Conservation (phyloP, 225 moss, liverwort and hornwort genomes). For the Sphagnum tenellum region DNA sequence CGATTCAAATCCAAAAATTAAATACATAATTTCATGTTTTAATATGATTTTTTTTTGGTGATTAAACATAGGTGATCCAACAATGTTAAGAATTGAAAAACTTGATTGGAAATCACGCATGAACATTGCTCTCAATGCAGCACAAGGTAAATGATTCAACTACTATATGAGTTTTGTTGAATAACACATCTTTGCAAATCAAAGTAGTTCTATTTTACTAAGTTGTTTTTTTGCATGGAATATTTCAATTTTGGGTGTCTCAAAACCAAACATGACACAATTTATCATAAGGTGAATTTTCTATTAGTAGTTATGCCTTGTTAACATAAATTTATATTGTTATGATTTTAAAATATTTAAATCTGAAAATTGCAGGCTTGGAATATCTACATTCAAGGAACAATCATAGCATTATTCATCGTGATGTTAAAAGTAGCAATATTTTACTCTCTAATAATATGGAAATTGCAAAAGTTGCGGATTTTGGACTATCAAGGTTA, state of each 20-base stretch:
- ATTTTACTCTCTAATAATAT: constrained; percentile 43
- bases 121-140: constrained; percentile 12
- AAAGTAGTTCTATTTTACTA: background rate
- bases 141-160: constrained; percentile 14
- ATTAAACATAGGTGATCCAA: too few species aligned
- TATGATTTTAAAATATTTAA: background rate
- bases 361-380: constrained; percentile 17
- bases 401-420: constrained; percentile 39
- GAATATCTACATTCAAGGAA: constrained; percentile 39
- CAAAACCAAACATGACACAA: background rate
- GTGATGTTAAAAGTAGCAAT: constrained; percentile 67
- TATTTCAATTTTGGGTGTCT: background rate
- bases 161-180: background rate
- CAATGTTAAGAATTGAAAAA: too few species aligned
- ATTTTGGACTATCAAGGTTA: constrained; percentile 49
- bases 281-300: background rate
- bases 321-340: background rate
- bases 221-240: background rate
- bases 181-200: background rate
- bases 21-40: too few species aligned
- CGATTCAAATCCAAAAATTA: too few species aligned
- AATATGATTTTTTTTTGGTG: too few species aligned
- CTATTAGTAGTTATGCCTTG: background rate
- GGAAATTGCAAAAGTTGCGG: constrained; percentile 42
- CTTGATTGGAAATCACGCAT: too few species aligned